A percentile compares a stretch with the other conserved stretches of the same genome.
Conservation (phyloP, 139 green algal species). For the Micromonas commoda region DNA sequence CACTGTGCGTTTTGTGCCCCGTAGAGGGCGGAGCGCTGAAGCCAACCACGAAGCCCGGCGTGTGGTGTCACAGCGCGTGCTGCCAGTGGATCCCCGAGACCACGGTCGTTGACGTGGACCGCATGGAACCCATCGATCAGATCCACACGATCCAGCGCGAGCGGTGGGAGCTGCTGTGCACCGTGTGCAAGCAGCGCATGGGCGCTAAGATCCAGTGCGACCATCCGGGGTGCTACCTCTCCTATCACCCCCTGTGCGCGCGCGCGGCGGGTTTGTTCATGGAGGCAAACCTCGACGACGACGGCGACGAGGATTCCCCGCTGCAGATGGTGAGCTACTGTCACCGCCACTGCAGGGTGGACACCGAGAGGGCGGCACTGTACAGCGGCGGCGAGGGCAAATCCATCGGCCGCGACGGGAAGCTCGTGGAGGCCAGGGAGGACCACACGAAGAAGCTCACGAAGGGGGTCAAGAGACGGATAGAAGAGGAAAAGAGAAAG, state of each 20-base stretch:
- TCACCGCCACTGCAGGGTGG: constrained; percentile 10
- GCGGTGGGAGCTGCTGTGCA: constrained; percentile 82
- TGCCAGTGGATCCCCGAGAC: constrained; percentile 59
- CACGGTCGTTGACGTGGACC: constrained; percentile 19
- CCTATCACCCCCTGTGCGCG: constrained; percentile 83
- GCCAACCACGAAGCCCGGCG: constrained; percentile 57
- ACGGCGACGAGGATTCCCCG: constrained; percentile 47
- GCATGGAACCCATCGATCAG: constrained; percentile 63
- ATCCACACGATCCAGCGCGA: constrained; percentile 72
- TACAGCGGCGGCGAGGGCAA: constrained; percentile 5
- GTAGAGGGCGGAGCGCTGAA: constrained; percentile 81
- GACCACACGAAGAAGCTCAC: constrained; percentile 8
- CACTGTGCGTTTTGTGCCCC: constrained; percentile 89
- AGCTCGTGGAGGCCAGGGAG: background rate
- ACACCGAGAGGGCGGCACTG: background rate
- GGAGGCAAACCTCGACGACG: constrained; percentile 54
- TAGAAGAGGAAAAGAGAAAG: background rate
- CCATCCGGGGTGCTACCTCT: constrained; percentile 60
- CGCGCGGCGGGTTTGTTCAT: constrained; percentile 74
- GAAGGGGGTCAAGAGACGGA: background rate
- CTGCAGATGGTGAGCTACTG: constrained; percentile 10
- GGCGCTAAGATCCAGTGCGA: constrained; percentile 91
- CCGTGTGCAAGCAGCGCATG: constrained; percentile 73
- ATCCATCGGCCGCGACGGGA: background rate
- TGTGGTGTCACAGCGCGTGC: constrained; percentile 80